Evolutionary conservation across 2,329 filamentous ascomycete species (phyloP), one percentile per base, ranked within the genome.

Genomic region (Colletotrichum liriopes): DNA sequence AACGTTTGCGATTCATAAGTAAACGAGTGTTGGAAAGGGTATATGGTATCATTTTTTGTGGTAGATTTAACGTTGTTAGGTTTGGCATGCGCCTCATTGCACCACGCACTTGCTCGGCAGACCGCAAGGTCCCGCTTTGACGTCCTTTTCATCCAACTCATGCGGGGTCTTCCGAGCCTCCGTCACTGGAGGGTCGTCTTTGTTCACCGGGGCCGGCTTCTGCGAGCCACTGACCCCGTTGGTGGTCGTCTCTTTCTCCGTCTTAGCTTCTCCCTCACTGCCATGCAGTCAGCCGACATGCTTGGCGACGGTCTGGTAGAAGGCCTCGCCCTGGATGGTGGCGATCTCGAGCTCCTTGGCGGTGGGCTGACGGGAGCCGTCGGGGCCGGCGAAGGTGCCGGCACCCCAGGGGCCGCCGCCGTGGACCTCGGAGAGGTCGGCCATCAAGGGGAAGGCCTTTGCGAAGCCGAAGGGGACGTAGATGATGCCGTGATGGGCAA

Each of bases 381-480:
- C 94, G 72, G 81, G 87, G 73, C 81, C 91, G 74, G 95, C 88
- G 78, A 98, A 97, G 75, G 96, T 98, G 80, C 96, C 96, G 43
- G 96, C 95, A 78, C 96, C 96, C 96, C 96, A 99, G 49, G 96
- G 88, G 73, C 89, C 91, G 74, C 96, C 96, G 79, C 96, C 96
- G 81, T 93, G 94, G 74, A 96, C 88, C 87, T 98, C 95, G 39
- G 80, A 81, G 45, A 98, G 82, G 84, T 95, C 92, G 75, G 91
- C 81, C 75, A 98, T 84, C 75, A 91, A 84, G 72, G 81, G 81
- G 81, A 98, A 98, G 61, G 91, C 85, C 78, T 92, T 93, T 85
- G 93, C 92, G 88, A 97, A 98, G 67, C 96, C 96, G 66, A 98
- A 88, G 60, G 96, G 96, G n/a, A 98, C 95, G 83, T 93, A 98